Evolutionary conservation across 441 rosid genomes (phyloP), one percentile per base, ranked within the genome.

Genomic region (Croton laevigatus): DNA sequence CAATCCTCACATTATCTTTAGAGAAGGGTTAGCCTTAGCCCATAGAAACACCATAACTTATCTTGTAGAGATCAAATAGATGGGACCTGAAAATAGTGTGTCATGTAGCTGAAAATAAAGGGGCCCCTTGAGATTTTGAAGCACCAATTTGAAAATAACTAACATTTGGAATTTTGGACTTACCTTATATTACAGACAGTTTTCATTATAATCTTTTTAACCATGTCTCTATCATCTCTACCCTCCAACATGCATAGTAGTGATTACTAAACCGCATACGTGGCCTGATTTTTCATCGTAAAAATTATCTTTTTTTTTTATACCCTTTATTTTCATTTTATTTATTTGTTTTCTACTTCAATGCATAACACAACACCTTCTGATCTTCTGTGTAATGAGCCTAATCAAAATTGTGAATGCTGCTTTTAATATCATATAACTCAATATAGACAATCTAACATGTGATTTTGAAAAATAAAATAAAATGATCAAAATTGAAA

Each of bases 161-260:
- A 65, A 61, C 45, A 46, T 49, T 88, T 90, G 91, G 88, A 88
- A 86, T 57, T 49, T 88, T 90, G 91, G 88, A 88, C 87, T 57
- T 77, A 77, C 76, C 70, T 63, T 66, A 72, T 71, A 69, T 45
- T 71, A 48, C 79, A 52, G 80, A 80, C 85, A 76, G 65, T 37
- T 22, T 65, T 46, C 73, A 58, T 69, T 10, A 75, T 72, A 12
- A 69, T 64, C 22, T 65, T 71, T 71, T 53, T 68, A 59, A 75
- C 20, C 2, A 45, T 37, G 80, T 80, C 87, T 37, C 75, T 53
- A 71, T 76, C 85, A 45, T 73, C 79, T 75, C 61, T 73, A 65
- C 72, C 36, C 83, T 72, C 49, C 54, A 71, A 71, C 74, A 76
- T 78, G 72, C 65, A 74, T 76, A 71, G 80, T 81, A 72, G 89